These are phyloP conservation scores for Aspergillus spinulosporus DNA, from an alignment of 2,329 filamentous ascomycete genomes.

Conservation along the genomic window DNA sequence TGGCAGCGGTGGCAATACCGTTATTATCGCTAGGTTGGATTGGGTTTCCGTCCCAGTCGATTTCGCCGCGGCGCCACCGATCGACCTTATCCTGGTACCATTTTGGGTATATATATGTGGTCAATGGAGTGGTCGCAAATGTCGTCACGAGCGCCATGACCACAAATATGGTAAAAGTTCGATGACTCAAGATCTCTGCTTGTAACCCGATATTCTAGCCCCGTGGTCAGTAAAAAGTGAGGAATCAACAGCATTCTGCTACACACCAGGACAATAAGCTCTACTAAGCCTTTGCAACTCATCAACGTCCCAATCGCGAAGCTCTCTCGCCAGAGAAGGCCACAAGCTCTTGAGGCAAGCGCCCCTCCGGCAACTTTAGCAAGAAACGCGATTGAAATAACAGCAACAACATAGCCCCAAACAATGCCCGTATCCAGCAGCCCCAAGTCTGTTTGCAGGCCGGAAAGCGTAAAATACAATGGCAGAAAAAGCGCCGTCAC, in stretches of 20 bases:
- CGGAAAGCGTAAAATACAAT: constrained; percentile 90
- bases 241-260: neutral
- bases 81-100: constrained; percentile 74
- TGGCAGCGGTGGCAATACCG: constrained; percentile 41
- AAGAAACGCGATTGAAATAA: constrained; percentile 77
- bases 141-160: constrained; percentile 91
- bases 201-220: constrained; percentile 74
- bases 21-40: constrained; percentile 46
- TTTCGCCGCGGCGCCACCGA: constrained; percentile 78
- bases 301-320: constrained; percentile 85
- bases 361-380: constrained; percentile 84
- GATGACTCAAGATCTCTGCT: constrained; percentile 74
- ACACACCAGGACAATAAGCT: constrained; percentile 86
- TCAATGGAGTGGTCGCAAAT: constrained; percentile 77
- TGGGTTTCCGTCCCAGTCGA: constrained; percentile 77
- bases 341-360: constrained; percentile 71
- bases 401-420: constrained; percentile 86
- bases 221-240: constrained; percentile 2
- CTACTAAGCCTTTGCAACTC: constrained; percentile 95
- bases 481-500: constrained; percentile 81
- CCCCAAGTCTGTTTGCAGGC: constrained; percentile 82
- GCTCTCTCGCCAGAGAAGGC: constrained; percentile 85
- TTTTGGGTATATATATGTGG: constrained; percentile 70
- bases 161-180: constrained; percentile 91
- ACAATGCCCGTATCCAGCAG: constrained; percentile 76